A percentile compares a stretch with the other conserved stretches of the same genome.
These are phyloP conservation scores for Epichloe coenophiala DNA, from an alignment of 2,329 filamentous ascomycete species.

Conservation along the genomic window DNA sequence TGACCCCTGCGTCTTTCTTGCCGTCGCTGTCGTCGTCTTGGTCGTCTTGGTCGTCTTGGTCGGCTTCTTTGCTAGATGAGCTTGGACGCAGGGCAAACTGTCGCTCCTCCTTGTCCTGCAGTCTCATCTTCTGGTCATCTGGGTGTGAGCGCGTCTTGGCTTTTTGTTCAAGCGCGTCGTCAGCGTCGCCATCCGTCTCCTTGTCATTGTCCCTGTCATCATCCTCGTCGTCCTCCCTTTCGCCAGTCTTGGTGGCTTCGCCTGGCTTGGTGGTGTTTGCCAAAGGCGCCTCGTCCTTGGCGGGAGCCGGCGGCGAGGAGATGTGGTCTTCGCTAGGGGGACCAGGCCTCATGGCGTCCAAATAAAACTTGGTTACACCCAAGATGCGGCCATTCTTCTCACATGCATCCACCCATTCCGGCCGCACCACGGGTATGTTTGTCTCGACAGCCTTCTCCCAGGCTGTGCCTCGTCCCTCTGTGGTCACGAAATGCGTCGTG, in stretches of 20 bases:
- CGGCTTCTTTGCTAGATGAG: slow-evolving; percentile 11
- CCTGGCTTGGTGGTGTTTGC: slow-evolving; percentile 13
- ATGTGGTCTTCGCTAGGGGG: slow-evolving; percentile 24
- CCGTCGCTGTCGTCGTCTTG: slow-evolving; percentile 20
- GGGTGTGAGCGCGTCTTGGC: slow-evolving; percentile 15
- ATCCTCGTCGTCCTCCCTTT: slow-evolving; percentile 11
- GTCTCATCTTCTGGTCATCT: slow-evolving; percentile 42
- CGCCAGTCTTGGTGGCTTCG: slow-evolving; percentile 11
- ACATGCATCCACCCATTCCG: slow-evolving; percentile 96
- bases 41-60: slow-evolving; percentile 15
- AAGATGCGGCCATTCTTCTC: slow-evolving; percentile 86
- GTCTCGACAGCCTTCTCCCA: slow-evolving; percentile 98
- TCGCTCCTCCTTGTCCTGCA: slow-evolving; percentile 42
- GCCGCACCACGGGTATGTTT: slow-evolving; percentile 93
- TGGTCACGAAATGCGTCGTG: slow-evolving; percentile 96
- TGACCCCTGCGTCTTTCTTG: slow-evolving; percentile 21
- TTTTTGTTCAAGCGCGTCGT: slow-evolving; percentile 21
- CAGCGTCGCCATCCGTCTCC: slow-evolving; percentile 6
- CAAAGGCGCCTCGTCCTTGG: slow-evolving; percentile 11
- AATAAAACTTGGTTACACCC: slow-evolving; percentile 88
- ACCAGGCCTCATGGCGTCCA: slow-evolving; percentile 56
- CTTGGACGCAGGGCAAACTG: slow-evolving; percentile 36
- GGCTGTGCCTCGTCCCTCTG: slow-evolving; percentile 72
- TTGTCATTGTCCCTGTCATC: slow-evolving; percentile 4
- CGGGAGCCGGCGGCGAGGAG: slow-evolving; percentile 14